These are phyloP conservation scores for Phlebopus sp. DNA, from an alignment of 1,284 basidiomycete species.

Conservation along the genomic window DNA sequence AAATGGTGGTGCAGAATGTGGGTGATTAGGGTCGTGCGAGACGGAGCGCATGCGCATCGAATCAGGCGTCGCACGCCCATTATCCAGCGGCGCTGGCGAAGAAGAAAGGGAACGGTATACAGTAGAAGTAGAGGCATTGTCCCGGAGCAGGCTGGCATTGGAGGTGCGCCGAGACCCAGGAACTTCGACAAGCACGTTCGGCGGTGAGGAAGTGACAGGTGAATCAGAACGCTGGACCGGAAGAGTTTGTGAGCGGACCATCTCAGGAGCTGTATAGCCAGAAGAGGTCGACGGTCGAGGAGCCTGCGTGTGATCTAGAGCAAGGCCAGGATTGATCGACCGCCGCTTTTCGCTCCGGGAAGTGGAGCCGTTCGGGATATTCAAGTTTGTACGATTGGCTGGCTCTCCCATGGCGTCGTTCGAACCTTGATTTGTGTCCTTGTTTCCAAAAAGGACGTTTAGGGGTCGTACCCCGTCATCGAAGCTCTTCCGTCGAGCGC, in stretches of 20 bases:
- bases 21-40: constrained; percentile 21
- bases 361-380: constrained; percentile 25
- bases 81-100: constrained; percentile 28
- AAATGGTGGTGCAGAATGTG: constrained; percentile 5
- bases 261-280: constrained; percentile 35
- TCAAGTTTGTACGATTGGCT: constrained; percentile 14
- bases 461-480: constrained; percentile 57
- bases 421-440: constrained; percentile 10
- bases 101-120: constrained; percentile 32
- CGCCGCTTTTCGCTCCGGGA: constrained; percentile 38
- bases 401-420: constrained; percentile 5
- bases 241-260: constrained; percentile 34
- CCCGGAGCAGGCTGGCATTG: constrained; percentile 21
- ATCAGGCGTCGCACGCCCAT: constrained; percentile 19
- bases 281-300: constrained; percentile 25
- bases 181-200: constrained; percentile 16
- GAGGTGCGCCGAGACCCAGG: constrained; percentile 17
- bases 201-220: constrained; percentile 18
- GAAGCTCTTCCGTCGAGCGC: constrained; percentile 47
- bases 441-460: constrained; percentile 41
- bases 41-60: constrained; percentile 18
- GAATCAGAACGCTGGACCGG: constrained; percentile 21
- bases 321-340: constrained; percentile 43
- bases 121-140: constrained; percentile 29
- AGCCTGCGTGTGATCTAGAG: constrained; percentile 31